Base-by-base conservation (phyloP, 208 protist genomes). In the Leishmania braziliensis region DNA sequence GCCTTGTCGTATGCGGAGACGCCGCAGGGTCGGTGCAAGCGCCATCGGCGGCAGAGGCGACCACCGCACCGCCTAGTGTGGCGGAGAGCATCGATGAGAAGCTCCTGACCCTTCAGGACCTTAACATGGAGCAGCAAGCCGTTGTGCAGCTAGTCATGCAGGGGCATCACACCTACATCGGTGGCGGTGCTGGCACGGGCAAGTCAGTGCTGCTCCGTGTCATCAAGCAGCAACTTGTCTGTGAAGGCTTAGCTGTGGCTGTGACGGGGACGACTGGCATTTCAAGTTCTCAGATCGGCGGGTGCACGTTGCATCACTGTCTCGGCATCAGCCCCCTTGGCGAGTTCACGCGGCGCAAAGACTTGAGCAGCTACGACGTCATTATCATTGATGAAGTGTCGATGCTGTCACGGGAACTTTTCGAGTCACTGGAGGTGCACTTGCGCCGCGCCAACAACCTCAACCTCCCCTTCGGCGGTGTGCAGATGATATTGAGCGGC, bases 371-470 rank as follows among this genome's bases (percentile, higher is more conserved):
- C 36, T 96, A 92, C 86, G 95, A 98, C 78, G 92, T 95, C n/a
- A 80, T 98, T 80, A 95, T 98, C 81, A 91, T 98, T 56, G 97
- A 98, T 75, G 97, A 98, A 84, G 92, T 98, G 58, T 97, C 93
- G 2, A 98, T 98, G 95, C 81, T 98, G 14, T 90, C 89, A 16
- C 86, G 87, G 36, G 89, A 93, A 39, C 74, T 98, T 14, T 96
- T 98, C 83, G 93, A 97, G 77, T 76, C 85, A 4, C 70, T 98
- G 43, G 95, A 98, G 72, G 83, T 81, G 50, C 89, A 94, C 53
- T 85, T 97, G 39, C 89, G 94, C 5, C 87, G 86, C 12, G 93
- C 95, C 66, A 94, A 97, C 78, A 92, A 90, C 80, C 79, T 90
- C 39, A 85, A 95, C 71, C 82, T 95, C 33, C 91, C 96, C 43